These are phyloP conservation scores for Actinomortierella wolfii DNA, from an alignment of 371 early-diverging fungal genomes.

Conservation along the genomic window DNA sequence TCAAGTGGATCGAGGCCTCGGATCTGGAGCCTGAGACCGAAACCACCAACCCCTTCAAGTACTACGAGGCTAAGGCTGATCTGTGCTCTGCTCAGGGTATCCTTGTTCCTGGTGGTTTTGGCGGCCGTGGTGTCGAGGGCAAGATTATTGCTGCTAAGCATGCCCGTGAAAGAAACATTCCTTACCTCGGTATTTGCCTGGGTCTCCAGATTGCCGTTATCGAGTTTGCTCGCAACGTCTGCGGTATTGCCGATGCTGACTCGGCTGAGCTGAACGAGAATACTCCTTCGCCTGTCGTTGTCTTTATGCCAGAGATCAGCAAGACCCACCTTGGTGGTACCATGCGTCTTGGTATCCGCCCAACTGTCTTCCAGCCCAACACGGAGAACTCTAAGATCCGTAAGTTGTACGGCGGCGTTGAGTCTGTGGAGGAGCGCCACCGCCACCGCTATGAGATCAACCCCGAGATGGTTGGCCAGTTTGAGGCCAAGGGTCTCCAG, in stretches of 20 bases:
- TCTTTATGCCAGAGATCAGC: slow-evolving; percentile 97
- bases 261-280: slow-evolving; percentile 87
- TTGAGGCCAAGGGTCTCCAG: slow-evolving; percentile 87
- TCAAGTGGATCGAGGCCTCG: slow-evolving; percentile 95
- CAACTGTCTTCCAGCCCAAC: slow-evolving; percentile 81
- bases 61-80: slow-evolving; percentile 92
- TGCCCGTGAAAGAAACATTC: slow-evolving; percentile 98
- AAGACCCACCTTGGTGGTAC: slow-evolving; percentile 96
- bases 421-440: slow-evolving; percentile 90
- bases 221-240: slow-evolving; percentile 97
- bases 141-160: slow-evolving; percentile 97
- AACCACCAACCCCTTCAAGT: slow-evolving; percentile 82
- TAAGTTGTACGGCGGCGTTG: slow-evolving; percentile 71
- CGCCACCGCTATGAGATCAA: slow-evolving; percentile 99
- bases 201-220: slow-evolving; percentile 99
- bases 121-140: slow-evolving; percentile 96
- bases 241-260: slow-evolving; percentile 83
- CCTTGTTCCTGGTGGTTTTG: slow-evolving; percentile 99
- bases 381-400: slow-evolving; percentile 61
- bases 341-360: slow-evolving; percentile 94
- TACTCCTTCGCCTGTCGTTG: slow-evolving; percentile 77
- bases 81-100: slow-evolving; percentile 93
- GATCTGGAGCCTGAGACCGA: slow-evolving; percentile 83
- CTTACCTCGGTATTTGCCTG: slow-evolving; percentile 99
- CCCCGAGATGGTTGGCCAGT: slow-evolving; percentile 72